Percentiles rank a stretch among this genome's conserved stretches.
These are phyloP conservation scores for Pleurotus citrinopileatus DNA, from an alignment of 768 basidiomycete genomes.

Conservation along the genomic window DNA sequence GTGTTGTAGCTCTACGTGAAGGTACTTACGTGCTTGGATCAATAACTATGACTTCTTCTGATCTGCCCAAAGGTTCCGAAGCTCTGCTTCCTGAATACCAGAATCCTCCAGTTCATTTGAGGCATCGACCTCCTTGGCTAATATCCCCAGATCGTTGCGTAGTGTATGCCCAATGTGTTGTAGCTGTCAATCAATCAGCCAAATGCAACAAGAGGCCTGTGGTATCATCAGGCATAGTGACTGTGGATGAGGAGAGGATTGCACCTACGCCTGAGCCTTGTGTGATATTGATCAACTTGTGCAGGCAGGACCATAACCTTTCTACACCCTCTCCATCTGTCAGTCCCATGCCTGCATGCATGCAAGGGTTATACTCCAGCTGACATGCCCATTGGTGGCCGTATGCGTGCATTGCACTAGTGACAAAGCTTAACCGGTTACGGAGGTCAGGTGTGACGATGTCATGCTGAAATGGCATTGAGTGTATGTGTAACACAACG, in stretches of 20 bases:
- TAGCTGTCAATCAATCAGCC: conserved; percentile 31
- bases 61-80: conserved; percentile 28
- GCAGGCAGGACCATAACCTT: conserved; percentile 29
- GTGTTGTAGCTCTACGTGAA: not conserved
- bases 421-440: conserved; percentile 24
- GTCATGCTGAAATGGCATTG: conserved; percentile 19
- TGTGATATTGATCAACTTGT: conserved; percentile 31
- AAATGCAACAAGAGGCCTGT: conserved; percentile 25
- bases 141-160: conserved; percentile 23
- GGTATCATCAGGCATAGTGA: not conserved
- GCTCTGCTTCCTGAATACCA: conserved; percentile 14
- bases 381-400: conserved; percentile 37
- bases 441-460: conserved; percentile 19
- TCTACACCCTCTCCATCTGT: conserved; percentile 33
- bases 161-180: conserved; percentile 21
- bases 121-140: conserved; percentile 14
- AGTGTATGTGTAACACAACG: not conserved
- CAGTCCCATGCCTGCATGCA: conserved; percentile 23
- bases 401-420: conserved; percentile 37
- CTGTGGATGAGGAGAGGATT: not conserved
- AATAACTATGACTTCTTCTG: conserved; percentile 30
- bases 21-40: conserved; percentile 22
- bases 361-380: conserved; percentile 27
- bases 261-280: conserved; percentile 28
- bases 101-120: conserved; percentile 16